Evolutionary conservation across 352 stramenopile genomes (phyloP).

Genomic region (Phytophthora pseudosyringae): DNA sequence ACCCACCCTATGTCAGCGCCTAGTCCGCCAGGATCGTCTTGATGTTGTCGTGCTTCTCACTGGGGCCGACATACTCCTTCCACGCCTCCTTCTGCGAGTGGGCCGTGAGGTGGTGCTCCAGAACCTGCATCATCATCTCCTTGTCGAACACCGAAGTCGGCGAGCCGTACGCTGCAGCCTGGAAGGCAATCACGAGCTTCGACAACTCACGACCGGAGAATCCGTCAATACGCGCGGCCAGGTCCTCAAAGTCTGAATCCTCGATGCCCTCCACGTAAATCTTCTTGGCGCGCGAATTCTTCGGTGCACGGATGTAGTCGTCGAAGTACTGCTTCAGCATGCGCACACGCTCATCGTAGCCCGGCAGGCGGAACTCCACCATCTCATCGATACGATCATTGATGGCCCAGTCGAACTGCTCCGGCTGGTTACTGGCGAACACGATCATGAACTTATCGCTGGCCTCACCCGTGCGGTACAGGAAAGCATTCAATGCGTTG

Average conservation of each 20-base stretch:
- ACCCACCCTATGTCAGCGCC: conserved; percentile 20
- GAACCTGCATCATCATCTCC: conserved; percentile 93
- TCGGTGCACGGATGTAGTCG: conserved; percentile 95
- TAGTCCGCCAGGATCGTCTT: conserved; percentile 64
- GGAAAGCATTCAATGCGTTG: conserved; percentile 99
- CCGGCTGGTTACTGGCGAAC: conserved; percentile 98
- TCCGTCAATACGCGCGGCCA: conserved; percentile 94
- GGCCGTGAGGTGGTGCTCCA: conserved; percentile 94
- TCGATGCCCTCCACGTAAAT: conserved; percentile 93
- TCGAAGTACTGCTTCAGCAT: conserved; percentile 99
- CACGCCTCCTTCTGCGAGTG: conserved; percentile 95
- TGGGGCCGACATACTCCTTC: conserved; percentile 83
- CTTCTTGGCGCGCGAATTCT: conserved; percentile 86
- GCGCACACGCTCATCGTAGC: conserved; percentile 93
- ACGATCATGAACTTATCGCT: conserved; percentile 99
- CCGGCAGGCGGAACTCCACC: conserved; percentile 96
- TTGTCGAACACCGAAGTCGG: conserved; percentile 93
- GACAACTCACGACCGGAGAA: conserved; percentile 99
- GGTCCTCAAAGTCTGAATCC: conserved; percentile 91
- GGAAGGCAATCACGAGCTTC: conserved; percentile 99
- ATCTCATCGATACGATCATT: conserved; percentile 99
- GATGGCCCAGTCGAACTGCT: conserved; percentile 99
- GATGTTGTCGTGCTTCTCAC: conserved; percentile 55
- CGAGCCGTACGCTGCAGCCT: conserved; percentile 97
- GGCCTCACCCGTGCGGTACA: conserved; percentile 97